Percentiles rank a stretch among this genome's conserved stretches.
phyloP scores from a whole-genome alignment of 108 stramenopile genomes.

The Ochromonas danica region DNA sequence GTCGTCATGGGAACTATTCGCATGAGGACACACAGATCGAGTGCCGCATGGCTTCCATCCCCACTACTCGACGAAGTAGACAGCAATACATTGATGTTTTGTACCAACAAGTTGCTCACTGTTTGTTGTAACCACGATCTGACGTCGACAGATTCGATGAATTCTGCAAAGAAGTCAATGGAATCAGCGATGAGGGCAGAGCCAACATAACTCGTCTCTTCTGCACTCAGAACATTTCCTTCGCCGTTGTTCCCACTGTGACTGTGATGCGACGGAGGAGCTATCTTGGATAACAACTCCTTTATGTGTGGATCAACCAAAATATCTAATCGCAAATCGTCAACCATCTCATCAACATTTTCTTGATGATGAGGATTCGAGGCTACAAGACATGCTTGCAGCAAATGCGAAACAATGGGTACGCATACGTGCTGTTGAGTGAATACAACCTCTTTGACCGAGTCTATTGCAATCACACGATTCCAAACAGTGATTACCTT shows the following conservation, averaged over 20 bases:
- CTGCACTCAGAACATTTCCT: not conserved
- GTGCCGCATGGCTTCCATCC: not conserved
- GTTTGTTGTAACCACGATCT: not conserved
- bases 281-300: not conserved
- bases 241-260: not conserved
- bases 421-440: not conserved
- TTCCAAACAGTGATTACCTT: not conserved
- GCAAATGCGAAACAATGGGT: slow-evolving; percentile 9
- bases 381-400: not conserved
- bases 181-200: not conserved
- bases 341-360: not conserved
- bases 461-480: not conserved
- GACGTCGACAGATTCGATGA: not conserved
- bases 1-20: not conserved
- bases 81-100: not conserved
- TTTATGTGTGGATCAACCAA: not conserved
- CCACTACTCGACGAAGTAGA: not conserved
- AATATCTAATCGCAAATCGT: not conserved
- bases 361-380: slow-evolving; percentile 3
- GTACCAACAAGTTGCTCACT: not conserved
- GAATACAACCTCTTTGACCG: slow-evolving; percentile 4
- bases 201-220: not conserved
- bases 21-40: not conserved
- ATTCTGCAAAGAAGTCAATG: not conserved
- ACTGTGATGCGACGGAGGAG: not conserved